phyloP scores from a whole-genome alignment of 768 basidiomycete genomes.

The Amanita rimosa region DNA sequence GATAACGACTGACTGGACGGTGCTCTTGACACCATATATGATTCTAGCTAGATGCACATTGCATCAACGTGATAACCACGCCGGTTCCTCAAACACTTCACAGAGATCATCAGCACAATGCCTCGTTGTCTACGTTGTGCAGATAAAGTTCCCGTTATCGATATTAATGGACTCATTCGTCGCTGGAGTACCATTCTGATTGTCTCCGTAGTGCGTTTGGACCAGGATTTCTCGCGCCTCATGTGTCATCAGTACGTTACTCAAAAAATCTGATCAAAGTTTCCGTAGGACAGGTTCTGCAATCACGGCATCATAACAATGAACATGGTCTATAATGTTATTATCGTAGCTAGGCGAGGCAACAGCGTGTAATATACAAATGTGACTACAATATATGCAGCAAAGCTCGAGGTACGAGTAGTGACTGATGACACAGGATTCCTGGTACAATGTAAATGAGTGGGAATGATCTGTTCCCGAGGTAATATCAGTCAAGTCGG shows the following conservation, averaged over 20 bases:
- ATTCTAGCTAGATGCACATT: conserved; percentile 11
- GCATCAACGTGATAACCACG: conserved; percentile 25
- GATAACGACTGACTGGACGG: neutral
- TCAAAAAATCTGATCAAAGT: neutral
- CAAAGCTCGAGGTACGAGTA: neutral
- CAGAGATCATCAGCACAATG: neutral
- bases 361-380: conserved; percentile 4
- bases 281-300: neutral
- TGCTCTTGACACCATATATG: neutral
- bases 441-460: neutral
- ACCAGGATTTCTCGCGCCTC: neutral
- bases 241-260: neutral
- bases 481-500: neutral
- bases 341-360: neutral
- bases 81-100: conserved; percentile 7
- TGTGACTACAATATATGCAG: neutral
- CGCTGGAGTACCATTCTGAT: neutral
- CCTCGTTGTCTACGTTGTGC: conserved; percentile 1
- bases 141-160: conserved; percentile 4
- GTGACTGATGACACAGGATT: neutral
- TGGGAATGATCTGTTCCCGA: neutral
- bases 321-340: neutral
- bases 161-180: neutral
- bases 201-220: neutral
- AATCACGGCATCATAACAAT: neutral